Evolutionary conservation across 179 eudicot species (phyloP), one percentile per base, ranked within the genome.

Genomic region (Silene vulgaris): DNA sequence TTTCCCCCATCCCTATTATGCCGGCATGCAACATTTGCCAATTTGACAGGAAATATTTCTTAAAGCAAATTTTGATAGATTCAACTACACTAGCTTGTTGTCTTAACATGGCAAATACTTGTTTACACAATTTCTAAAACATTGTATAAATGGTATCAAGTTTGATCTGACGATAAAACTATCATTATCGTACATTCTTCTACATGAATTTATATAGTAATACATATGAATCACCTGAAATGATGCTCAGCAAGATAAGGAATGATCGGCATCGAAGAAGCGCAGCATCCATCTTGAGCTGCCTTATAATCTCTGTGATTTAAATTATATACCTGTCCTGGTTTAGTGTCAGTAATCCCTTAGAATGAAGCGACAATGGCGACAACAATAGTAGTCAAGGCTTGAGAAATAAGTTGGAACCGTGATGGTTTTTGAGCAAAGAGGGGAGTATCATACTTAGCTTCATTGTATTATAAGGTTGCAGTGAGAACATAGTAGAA

Each of bases 181-280:
- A 50, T 50, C 16, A 16, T 6, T 50, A 50, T 50, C 12, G 14
- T 35, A 50, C 56, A 9, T 50, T 50, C 16, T 9, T 50, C 40
- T 35, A 35, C 40, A 50, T 50, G 16, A 50, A 48, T 11, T 12
- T 50, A 50, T 50, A 50, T 50, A 50, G n/a, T 50, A 50, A 35
- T 5, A 35, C 56, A 50, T 50, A 50, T 52, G 57, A 52, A 69
- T 88, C 71, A 92, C 97, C 97, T 88, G 92, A 84, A 40, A 62
- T 63, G 66, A 83, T 45, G 77, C 80, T 65, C 67, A 84, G 76
- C 76, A 79, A 80, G 43, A 89, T 75, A 74, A 88, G 74, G 77
- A 88, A 75, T 20, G 82, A 60, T 60, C 71, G 70, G 73, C 77
- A 75, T 59, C 56, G 82, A 29, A 81, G 74, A 81, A 81, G 72